These are phyloP conservation scores for Yamadazyma sp. DNA, from an alignment of 805 yeast species.

Conservation along the genomic window DNA sequence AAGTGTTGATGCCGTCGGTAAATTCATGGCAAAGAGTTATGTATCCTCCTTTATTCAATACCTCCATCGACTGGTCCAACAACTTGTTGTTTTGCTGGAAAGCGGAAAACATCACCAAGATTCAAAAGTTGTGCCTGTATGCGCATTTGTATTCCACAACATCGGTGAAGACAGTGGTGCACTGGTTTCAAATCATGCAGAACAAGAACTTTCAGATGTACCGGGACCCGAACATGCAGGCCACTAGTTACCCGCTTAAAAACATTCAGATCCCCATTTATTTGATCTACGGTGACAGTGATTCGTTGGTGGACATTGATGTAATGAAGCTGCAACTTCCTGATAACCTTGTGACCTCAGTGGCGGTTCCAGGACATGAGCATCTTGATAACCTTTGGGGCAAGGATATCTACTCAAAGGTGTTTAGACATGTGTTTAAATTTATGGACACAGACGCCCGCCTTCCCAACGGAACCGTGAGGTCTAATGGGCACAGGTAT, in stretches of 20 bases:
- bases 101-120: conserved; percentile 62
- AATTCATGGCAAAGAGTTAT: conserved; percentile 75
- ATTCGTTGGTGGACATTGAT: conserved; percentile 83
- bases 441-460: conserved; percentile 12
- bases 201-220: conserved; percentile 83
- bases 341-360: conserved; percentile 41
- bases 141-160: conserved; percentile 90
- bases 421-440: conserved; percentile 33
- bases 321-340: conserved; percentile 74
- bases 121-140: conserved; percentile 78
- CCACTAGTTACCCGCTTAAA: conserved; percentile 40
- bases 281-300: conserved; percentile 75
- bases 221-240: conserved; percentile 51
- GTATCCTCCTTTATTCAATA: conserved; percentile 73
- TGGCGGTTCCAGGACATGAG: conserved; percentile 71
- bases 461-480: conserved; percentile 6
- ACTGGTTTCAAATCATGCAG: conserved; percentile 90
- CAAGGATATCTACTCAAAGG: conserved; percentile 46
- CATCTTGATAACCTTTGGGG: conserved; percentile 95
- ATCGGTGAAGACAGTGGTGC: conserved; percentile 89
- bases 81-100: conserved; percentile 77
- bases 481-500: no score
- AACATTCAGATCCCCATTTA: conserved; percentile 62
- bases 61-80: conserved; percentile 70
- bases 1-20: conserved; percentile 74